Evolutionary conservation across 1,284 basidiomycete genomes (phyloP), one percentile per base, ranked within the genome.

Genomic region (Gymnopus androsaceus): DNA sequence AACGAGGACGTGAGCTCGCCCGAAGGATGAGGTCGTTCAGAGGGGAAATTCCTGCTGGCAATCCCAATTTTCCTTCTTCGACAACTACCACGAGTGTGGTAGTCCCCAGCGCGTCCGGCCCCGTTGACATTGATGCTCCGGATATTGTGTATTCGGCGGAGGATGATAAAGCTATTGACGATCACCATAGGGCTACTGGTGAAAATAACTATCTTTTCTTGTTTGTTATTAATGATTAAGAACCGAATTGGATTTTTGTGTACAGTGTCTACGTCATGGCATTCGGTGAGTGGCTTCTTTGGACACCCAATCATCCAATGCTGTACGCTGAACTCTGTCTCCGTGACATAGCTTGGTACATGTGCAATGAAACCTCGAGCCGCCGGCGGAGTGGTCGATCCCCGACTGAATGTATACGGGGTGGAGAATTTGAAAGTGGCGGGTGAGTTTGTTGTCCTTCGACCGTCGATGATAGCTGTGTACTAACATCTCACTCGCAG

Each of bases 321-420:
- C 33, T 23, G 54, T 25, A 47, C 52, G 41, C 47, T n/a, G n/a
- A n/a, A n/a, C n/a, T n/a, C 2, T n/a, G 4, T 21, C 17, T 15
- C 31, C 34, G 23, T 14, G 19, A 5, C 41, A n/a, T 55, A 84
- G 82, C 72, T 83, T 30, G 84, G 83, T 15, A 89, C 86, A 0
- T 87, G 85, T 59, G 78, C 82, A 0, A 88, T 89, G 86, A 86
- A 83, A 64, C 73, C 80, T 1, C 75, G 79, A 23, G 75, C 77
- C 14, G 56, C 74, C 49, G 76, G 77, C 3, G 87, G 86, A 12
- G 87, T 88, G 0, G 84, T 89, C 6, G 83, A 88, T 60, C 58
- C 77, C 3, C 73, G 70, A 2, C 66, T 90, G 44, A 83, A 84
- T 63, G 85, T 88, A 1, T 86, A 88, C 62, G 86, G 85, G 5